phyloP scores from a whole-genome alignment of 257 asterid genomes.

The Nicotiana paniculata region DNA sequence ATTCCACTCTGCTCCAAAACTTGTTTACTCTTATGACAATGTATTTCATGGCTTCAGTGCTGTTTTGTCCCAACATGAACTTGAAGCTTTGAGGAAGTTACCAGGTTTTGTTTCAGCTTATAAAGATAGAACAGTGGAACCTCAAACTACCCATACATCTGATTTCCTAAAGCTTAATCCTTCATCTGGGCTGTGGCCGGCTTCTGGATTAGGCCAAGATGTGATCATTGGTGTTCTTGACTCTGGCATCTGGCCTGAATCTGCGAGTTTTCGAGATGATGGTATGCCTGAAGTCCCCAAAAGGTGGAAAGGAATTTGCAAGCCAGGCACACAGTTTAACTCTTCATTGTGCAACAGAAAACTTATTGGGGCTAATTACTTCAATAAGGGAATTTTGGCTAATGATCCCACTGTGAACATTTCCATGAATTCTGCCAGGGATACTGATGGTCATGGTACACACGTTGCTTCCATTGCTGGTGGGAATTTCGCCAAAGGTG shows the following conservation, averaged over 20 bases:
- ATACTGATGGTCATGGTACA: slow-evolving; percentile 9
- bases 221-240: slow-evolving; percentile 15
- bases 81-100: background rate
- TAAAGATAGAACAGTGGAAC: slow-evolving; percentile 4
- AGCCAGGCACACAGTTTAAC: slow-evolving; percentile 12
- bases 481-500: slow-evolving; percentile 9
- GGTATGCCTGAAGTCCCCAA: slow-evolving; percentile 12
- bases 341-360: slow-evolving; percentile 21
- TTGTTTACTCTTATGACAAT: slow-evolving; percentile 15
- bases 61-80: slow-evolving; percentile 8
- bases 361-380: slow-evolving; percentile 21
- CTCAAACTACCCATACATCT: slow-evolving; percentile 13
- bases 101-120: slow-evolving; percentile 19
- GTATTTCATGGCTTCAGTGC: slow-evolving; percentile 26
- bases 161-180: slow-evolving; percentile 17
- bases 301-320: slow-evolving; percentile 24
- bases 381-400: slow-evolving; percentile 20
- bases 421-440: slow-evolving; percentile 21
- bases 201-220: slow-evolving; percentile 12
- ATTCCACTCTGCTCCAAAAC: slow-evolving; percentile 1
- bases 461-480: slow-evolving; percentile 14
- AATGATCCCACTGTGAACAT: slow-evolving; percentile 6
- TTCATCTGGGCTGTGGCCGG: slow-evolving; percentile 13
- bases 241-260: slow-evolving; percentile 17
- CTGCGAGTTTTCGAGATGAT: slow-evolving; percentile 9